Evolutionary conservation across 2,329 filamentous ascomycete species (phyloP), one percentile per base, ranked within the genome.

Genomic region (Penicillium sp.): DNA sequence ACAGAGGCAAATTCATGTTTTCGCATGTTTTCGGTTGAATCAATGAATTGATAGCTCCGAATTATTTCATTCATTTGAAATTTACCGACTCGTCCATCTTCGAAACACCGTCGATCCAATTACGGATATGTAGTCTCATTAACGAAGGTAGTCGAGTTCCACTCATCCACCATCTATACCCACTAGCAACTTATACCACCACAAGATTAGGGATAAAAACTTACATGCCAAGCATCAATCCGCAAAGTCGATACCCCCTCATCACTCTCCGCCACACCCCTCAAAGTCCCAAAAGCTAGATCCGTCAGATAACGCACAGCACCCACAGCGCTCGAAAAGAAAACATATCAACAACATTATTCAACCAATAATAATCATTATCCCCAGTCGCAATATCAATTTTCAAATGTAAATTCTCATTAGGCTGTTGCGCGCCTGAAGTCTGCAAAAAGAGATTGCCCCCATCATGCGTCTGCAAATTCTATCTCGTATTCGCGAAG

Each of bases 151-250:
- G 63, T 66, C 9, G 57, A 52, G 39, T 62, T 66, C 62, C 64
- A 67, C 52, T 69, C 66, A 1, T 53, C 56, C 19, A 59, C 57
- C 55, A 65, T 63, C 66, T 68, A 46, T 1, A 11, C 24, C 19
- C n/a, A 24, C 35, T 10, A 33, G 21, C 10, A 10, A 19, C 19
- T 26, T 29, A 21, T 13, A 27, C 35, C 10, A 19, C 14, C 8
- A 53, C 0, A 14, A 22, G 9, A 13, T 1, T 9, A 33, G 16
- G 45, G 4, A 2, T n/a, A 24, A 3, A 1, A n/a, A 56, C 66
- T 61, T 50, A 69, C 67, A 60, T 69, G 66, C 65, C 65, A 69
- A 14, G 60, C 66, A 64, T 69, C 67, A 52, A 68, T 69, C 9
- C 58, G 46, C 27, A 57, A 39, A 45, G 58, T 45, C 61, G 39